Evolutionary conservation across 805 yeast species (phyloP), one percentile per base, ranked within the genome.

Genomic region (Saccharomyces paradoxus): DNA sequence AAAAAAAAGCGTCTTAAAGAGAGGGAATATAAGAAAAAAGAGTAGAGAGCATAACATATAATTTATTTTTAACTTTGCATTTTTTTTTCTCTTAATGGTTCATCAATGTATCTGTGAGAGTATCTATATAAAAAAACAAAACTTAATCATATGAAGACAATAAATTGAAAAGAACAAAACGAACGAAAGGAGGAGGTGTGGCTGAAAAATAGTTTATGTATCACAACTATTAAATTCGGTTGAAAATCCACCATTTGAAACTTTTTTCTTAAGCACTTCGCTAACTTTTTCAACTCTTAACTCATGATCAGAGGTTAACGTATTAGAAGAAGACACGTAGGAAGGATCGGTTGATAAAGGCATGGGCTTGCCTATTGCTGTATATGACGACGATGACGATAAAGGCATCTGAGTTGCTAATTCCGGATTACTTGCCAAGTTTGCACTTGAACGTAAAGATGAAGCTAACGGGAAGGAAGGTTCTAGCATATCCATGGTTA

Each of bases 281-380:
- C 66, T 62, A 13, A 63, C 60, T n/a, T 60, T 60, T 44, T 60
- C 65, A 21, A 59, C 57, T 47, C 65, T 65, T 41, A 67, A 48
- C 21, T 57, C 56, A 13, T 60, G 62, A 44, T 62, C 64, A 46
- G 48, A 58, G 52, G 58, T 50, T 44, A 62, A 51, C 31, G 60
- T 58, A 32, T 61, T 58, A 32, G 50, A 56, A 30, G 56, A 54
- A 21, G 60, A 55, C 21, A 48, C 56, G 47, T 49, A 55, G 41
- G 56, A 53, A 49, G 58, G 44, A 37, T 37, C 44, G 12, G 12
- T 37, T 17, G 44, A 17, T 17, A 37, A n/a, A 10, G 44, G 22
- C 44, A 9, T 37, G 7, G 24, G 17, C 22, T 37, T 37, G 12
- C 22, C 13, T 21, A 37, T 37, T 17, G 44, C 22, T 37, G 44